Evolutionary conservation across 768 basidiomycete species (phyloP).

Genomic region (Infundibulicybe gibba): DNA sequence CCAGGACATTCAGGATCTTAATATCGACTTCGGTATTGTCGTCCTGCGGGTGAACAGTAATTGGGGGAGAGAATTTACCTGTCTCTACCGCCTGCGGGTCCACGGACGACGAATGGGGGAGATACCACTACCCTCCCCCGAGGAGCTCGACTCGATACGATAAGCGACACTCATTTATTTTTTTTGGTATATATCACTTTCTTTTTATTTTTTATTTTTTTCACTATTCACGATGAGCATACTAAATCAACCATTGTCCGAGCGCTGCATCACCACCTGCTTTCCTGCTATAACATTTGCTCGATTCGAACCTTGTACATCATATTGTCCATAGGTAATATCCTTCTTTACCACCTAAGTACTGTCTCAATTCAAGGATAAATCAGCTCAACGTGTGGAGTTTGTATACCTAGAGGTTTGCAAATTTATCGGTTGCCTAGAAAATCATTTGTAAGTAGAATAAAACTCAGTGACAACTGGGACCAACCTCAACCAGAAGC

Average conservation of each 20-base stretch:
- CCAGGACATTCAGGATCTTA: slow-evolving; percentile 61
- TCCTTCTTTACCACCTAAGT: background rate
- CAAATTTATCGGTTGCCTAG: slow-evolving; percentile 42
- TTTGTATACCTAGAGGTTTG: slow-evolving; percentile 18
- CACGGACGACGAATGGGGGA: slow-evolving; percentile 59
- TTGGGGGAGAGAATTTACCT: slow-evolving; percentile 86
- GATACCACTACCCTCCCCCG: slow-evolving; percentile 29
- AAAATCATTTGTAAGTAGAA: background rate
- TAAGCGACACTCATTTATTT: slow-evolving; percentile 1
- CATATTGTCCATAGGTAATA: background rate
- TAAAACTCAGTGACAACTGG: background rate
- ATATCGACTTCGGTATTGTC: slow-evolving; percentile 83
- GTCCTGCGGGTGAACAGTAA: slow-evolving; percentile 78
- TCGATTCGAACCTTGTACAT: background rate
- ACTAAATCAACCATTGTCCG: too few relatives aligned
- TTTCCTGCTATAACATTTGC: background rate
- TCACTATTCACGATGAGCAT: background rate
- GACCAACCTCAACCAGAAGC: slow-evolving; percentile 63
- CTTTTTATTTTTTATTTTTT: slow-evolving; percentile 7
- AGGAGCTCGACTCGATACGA: slow-evolving; percentile 15
- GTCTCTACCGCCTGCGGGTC: slow-evolving; percentile 83
- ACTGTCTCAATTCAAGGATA: background rate
- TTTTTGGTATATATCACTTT: slow-evolving; percentile 2
- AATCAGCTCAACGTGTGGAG: too few relatives aligned
- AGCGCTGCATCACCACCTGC: background rate